These are phyloP conservation scores for Diaporthe vaccinii DNA, from an alignment of 2,329 filamentous ascomycete genomes.

Conservation along the genomic window DNA sequence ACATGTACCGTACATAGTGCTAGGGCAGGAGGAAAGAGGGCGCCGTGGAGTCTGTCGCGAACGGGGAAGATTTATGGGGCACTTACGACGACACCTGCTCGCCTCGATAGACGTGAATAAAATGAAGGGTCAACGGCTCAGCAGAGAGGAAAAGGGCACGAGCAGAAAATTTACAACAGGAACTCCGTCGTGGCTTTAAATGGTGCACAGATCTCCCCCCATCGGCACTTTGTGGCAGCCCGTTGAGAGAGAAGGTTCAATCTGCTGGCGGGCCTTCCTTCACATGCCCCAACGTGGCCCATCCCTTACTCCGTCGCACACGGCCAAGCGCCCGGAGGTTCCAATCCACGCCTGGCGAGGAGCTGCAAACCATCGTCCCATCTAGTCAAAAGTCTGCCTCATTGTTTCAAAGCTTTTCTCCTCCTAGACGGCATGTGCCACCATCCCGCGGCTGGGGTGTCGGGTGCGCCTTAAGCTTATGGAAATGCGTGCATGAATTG, in stretches of 20 bases:
- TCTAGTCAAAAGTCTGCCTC: neutral
- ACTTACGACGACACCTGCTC: slow-evolving; percentile 29
- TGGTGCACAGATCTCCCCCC: slow-evolving; percentile 10
- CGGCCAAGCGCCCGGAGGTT: neutral
- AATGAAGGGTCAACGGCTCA: neutral
- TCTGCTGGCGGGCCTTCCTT: neutral
- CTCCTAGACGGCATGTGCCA: neutral
- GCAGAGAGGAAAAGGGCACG: neutral
- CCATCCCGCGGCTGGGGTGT: slow-evolving; percentile 3
- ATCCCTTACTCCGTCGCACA: slow-evolving; percentile 12
- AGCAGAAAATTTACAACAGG: neutral
- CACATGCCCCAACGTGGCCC: slow-evolving; percentile 13
- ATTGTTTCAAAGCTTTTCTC: slow-evolving; percentile 7
- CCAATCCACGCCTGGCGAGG: neutral
- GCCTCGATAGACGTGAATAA: neutral
- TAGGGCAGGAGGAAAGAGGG: neutral
- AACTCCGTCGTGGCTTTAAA: slow-evolving; percentile 12
- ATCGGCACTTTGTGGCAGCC: neutral
- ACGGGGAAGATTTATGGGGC: slow-evolving; percentile 18
- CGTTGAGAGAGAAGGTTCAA: slow-evolving; percentile 6
- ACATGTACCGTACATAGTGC: neutral
- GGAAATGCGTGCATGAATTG: slow-evolving; percentile 11
- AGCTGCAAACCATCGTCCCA: slow-evolving; percentile 1
- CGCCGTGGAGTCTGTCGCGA: neutral
- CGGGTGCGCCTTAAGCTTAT: neutral